A percentile compares a stretch with the other conserved stretches of the same genome.
phyloP scores from a whole-genome alignment of 2,329 filamentous ascomycete genomes.

The Hypoxylon rubiginosum region DNA sequence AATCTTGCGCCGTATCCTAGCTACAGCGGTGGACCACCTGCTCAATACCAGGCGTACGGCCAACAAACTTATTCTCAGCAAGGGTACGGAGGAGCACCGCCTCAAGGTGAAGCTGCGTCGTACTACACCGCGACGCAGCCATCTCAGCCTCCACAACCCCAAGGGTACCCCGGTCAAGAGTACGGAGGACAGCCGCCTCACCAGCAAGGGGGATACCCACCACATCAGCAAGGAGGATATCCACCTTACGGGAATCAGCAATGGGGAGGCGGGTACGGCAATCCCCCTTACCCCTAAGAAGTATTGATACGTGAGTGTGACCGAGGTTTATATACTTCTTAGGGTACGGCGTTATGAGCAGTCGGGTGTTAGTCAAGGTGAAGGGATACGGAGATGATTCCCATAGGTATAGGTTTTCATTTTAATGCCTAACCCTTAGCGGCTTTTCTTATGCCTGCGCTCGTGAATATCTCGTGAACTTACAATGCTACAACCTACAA shows the following conservation, averaged over 20 bases:
- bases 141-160: constrained; percentile 19
- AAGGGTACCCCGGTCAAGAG: constrained; percentile 13
- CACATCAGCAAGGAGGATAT: constrained; percentile 35
- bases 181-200: constrained; percentile 20
- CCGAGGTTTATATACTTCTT: not conserved
- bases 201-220: constrained; percentile 17
- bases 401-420: constrained; percentile 2
- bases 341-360: constrained; percentile 12
- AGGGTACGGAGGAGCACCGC: constrained; percentile 32
- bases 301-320: not conserved
- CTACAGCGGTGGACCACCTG: constrained; percentile 29
- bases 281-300: constrained; percentile 32
- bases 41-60: constrained; percentile 27
- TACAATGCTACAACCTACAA: no score
- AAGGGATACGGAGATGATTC: constrained; percentile 11
- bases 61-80: constrained; percentile 31
- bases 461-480: not conserved
- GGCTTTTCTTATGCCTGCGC: not conserved
- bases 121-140: constrained; percentile 24
- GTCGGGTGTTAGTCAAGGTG: constrained; percentile 17
- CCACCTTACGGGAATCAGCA: constrained; percentile 35
- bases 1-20: constrained; percentile 30
- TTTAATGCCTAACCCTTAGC: not conserved
- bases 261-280: constrained; percentile 36
- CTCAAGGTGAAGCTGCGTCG: constrained; percentile 33